Conservation (phyloP, 345 rosid genomes). For the Murraya koenigii region DNA sequence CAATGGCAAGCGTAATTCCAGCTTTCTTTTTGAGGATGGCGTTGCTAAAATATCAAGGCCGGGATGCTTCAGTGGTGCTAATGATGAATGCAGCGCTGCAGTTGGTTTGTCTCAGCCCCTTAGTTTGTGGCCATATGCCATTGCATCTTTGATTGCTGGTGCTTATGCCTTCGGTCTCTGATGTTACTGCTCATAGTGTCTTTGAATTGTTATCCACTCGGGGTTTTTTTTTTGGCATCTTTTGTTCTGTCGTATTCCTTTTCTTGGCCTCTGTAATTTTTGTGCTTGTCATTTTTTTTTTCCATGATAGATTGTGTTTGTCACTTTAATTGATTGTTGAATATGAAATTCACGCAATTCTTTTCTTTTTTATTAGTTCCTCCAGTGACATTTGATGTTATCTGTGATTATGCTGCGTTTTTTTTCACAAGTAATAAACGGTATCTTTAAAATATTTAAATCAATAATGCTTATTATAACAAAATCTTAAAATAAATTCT, state of each 20-base stretch:
- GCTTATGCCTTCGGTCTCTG: slow-evolving; percentile 34
- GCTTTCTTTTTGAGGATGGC: slow-evolving; percentile 55
- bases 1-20: slow-evolving; percentile 51
- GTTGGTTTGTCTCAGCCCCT: slow-evolving; percentile 19
- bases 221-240: neutral
- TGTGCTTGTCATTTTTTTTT: slow-evolving; percentile 5
- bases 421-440: neutral
- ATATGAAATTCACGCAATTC: neutral
- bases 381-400: neutral
- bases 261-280: neutral
- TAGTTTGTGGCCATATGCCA: slow-evolving; percentile 22
- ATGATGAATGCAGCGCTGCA: slow-evolving; percentile 53
- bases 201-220: slow-evolving; percentile 5
- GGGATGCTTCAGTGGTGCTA: slow-evolving; percentile 77
- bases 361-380: neutral
- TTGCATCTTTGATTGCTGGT: slow-evolving; percentile 25
- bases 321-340: slow-evolving; percentile 2
- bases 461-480: neutral
- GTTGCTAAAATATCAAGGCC: slow-evolving; percentile 50
- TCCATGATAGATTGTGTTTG: too few species aligned
- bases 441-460: neutral
- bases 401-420: neutral
- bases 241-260: slow-evolving; percentile 1
- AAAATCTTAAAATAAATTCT: neutral
- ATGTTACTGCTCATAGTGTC: neutral